Evolutionary conservation across 1,284 basidiomycete species (phyloP).

Genomic region (Dichomitus squalens): DNA sequence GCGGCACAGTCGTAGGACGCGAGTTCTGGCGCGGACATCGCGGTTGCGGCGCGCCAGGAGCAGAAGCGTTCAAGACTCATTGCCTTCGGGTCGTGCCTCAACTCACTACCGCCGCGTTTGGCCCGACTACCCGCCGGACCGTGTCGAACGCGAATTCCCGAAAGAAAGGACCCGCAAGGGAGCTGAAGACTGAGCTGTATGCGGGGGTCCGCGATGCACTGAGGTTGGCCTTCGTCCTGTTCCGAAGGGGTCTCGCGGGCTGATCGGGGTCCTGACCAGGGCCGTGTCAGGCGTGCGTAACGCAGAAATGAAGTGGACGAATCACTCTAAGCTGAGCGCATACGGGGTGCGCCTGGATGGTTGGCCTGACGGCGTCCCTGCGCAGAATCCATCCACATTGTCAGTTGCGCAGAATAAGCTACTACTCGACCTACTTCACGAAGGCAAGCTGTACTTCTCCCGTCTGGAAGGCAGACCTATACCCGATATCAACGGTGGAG

Average conservation of each 20-base stretch:
- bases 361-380: slow-evolving; percentile 60
- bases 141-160: background rate
- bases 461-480: slow-evolving; percentile 7
- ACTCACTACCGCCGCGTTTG: background rate
- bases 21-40: slow-evolving; percentile 66
- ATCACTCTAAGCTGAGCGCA: slow-evolving; percentile 51
- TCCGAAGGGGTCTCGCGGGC: background rate
- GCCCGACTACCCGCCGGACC: background rate
- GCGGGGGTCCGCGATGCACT: slow-evolving; percentile 51
- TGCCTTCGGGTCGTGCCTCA: slow-evolving; percentile 31
- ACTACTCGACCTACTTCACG: slow-evolving; percentile 50
- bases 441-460: slow-evolving; percentile 48
- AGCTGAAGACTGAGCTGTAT: slow-evolving; percentile 55
- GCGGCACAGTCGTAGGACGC: slow-evolving; percentile 57
- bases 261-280: slow-evolving; percentile 33
- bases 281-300: slow-evolving; percentile 55
- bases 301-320: slow-evolving; percentile 76
- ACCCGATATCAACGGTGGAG: background rate
- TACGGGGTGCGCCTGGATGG: slow-evolving; percentile 64
- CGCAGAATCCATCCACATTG: slow-evolving; percentile 60
- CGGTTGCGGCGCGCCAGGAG: slow-evolving; percentile 58
- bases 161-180: slow-evolving; percentile 40
- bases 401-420: slow-evolving; percentile 53
- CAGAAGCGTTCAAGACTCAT: slow-evolving; percentile 53
- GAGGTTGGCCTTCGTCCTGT: slow-evolving; percentile 40